Percentiles rank a stretch among this genome's conserved stretches.
phyloP scores from a whole-genome alignment of 768 basidiomycete species.

The Auriculariales sp. region DNA sequence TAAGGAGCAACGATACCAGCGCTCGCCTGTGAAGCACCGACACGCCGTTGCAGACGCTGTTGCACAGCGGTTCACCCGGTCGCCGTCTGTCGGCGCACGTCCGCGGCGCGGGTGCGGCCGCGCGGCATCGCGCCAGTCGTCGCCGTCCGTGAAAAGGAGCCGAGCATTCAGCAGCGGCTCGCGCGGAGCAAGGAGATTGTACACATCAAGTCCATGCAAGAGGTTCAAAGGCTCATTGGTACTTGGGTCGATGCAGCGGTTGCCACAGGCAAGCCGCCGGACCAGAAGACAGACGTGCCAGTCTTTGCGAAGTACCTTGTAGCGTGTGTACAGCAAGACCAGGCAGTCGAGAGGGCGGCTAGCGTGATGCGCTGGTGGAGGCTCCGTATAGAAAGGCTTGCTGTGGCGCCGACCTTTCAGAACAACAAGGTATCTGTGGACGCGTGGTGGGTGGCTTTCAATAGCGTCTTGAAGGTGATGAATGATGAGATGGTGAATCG shows the following conservation, averaged over 20 bases:
- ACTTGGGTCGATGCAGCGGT: slow-evolving; percentile 54
- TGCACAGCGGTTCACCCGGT: slow-evolving; percentile 5
- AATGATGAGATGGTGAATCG: no score
- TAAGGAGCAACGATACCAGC: slow-evolving; percentile 6
- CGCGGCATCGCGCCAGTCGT: slow-evolving; percentile 22
- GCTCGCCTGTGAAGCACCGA: slow-evolving; percentile 2
- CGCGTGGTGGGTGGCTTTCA: background rate
- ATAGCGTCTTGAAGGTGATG: no score
- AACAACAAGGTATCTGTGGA: background rate
- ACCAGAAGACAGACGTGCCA: slow-evolving; percentile 55
- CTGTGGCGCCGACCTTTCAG: no score
- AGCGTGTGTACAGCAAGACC: slow-evolving; percentile 49
- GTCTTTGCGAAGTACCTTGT: slow-evolving; percentile 62
- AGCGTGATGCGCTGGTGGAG: slow-evolving; percentile 75
- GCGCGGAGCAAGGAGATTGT: slow-evolving; percentile 37
- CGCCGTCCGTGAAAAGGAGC: slow-evolving; percentile 36
- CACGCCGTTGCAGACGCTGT: slow-evolving; percentile 7
- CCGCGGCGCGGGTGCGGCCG: slow-evolving; percentile 1
- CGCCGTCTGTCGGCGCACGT: slow-evolving; percentile 11
- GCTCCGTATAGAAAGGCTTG: slow-evolving; percentile 15
- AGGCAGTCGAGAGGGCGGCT: slow-evolving; percentile 43
- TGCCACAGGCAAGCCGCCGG: slow-evolving; percentile 52
- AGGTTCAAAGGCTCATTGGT: slow-evolving; percentile 59
- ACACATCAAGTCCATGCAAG: slow-evolving; percentile 46
- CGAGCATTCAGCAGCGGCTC: slow-evolving; percentile 42